These are phyloP conservation scores for Cercophora scortea DNA, from an alignment of 495 filamentous ascomycete species.

Conservation along the genomic window DNA sequence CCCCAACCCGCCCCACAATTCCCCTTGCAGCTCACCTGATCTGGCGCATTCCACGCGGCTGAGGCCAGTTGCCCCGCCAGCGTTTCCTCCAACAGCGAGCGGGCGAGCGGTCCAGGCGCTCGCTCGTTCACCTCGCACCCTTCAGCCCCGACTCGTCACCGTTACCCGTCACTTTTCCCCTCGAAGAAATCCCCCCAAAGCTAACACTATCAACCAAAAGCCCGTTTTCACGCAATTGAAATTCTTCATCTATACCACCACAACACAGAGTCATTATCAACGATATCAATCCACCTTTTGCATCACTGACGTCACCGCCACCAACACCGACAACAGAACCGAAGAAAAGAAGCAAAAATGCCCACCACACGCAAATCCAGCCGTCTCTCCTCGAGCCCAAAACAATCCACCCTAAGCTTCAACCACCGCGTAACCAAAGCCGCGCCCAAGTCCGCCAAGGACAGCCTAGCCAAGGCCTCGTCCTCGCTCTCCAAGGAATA, in stretches of 20 bases:
- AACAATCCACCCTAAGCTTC: constrained; percentile 72
- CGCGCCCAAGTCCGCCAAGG: constrained; percentile 44
- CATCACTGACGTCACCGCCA: constrained; percentile 16
- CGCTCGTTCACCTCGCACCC: too few species aligned
- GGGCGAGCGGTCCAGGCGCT: too few species aligned
- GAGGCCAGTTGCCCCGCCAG: constrained; percentile 23
- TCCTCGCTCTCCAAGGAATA: constrained; percentile 10
- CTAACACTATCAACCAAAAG: too few species aligned
- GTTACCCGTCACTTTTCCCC: background rate
- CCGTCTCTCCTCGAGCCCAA: constrained; percentile 32
- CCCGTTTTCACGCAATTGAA: too few species aligned
- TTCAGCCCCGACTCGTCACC: background rate
- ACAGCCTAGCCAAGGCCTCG: constrained; percentile 29
- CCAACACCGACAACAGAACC: background rate
- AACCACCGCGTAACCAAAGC: constrained; percentile 68
- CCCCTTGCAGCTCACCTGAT: constrained; percentile 12
- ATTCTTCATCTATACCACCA: background rate
- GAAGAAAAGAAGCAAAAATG: too few species aligned
- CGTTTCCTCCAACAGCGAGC: background rate
- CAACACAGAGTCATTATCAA: too few species aligned
- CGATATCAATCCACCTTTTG: too few species aligned
- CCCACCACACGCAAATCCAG: constrained; percentile 57
- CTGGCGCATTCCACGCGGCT: constrained; percentile 17
- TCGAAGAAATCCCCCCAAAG: background rate
- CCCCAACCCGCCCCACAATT: too few species aligned